These are phyloP conservation scores for Cladophialophora carrionii DNA, from an alignment of 2,329 filamentous ascomycete species.

Conservation along the genomic window DNA sequence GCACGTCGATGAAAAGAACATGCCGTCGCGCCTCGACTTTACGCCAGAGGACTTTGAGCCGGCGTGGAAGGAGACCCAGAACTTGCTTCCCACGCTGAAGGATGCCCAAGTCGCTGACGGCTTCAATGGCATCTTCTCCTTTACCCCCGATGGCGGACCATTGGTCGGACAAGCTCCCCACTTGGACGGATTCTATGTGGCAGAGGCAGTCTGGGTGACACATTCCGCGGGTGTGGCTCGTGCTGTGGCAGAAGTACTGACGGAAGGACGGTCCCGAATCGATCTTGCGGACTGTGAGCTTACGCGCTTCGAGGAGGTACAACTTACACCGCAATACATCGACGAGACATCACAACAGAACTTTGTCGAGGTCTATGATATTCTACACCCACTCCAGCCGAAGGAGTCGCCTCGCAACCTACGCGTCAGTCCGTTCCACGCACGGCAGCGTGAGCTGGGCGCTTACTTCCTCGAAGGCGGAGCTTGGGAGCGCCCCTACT, in stretches of 20 bases:
- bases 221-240: conserved; percentile 67
- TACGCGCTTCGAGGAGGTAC: conserved; percentile 64
- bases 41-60: conserved; percentile 63
- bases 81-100: conserved; percentile 58
- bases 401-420: conserved; percentile 62
- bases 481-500: conserved; percentile 64
- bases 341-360: conserved; percentile 63
- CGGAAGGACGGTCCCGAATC: conserved; percentile 58
- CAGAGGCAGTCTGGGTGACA: conserved; percentile 69
- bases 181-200: conserved; percentile 65
- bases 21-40: conserved; percentile 66
- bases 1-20: conserved; percentile 61
- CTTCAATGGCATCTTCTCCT: conserved; percentile 69
- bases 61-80: conserved; percentile 61
- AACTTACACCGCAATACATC: conserved; percentile 60
- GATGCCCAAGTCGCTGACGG: conserved; percentile 60
- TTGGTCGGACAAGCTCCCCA: conserved; percentile 62
- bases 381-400: conserved; percentile 64
- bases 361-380: conserved; percentile 68
- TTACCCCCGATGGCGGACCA: conserved; percentile 66
- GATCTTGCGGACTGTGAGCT: conserved; percentile 65
- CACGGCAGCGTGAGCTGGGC: conserved; percentile 57
- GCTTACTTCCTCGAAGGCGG: conserved; percentile 62
- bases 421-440: conserved; percentile 62
- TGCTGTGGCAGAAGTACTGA: conserved; percentile 63